Percentiles rank a stretch among this genome's conserved stretches.
Evolutionary conservation across 2,329 filamentous ascomycete genomes (phyloP).

Genomic region (Aspergillus clavatus): DNA sequence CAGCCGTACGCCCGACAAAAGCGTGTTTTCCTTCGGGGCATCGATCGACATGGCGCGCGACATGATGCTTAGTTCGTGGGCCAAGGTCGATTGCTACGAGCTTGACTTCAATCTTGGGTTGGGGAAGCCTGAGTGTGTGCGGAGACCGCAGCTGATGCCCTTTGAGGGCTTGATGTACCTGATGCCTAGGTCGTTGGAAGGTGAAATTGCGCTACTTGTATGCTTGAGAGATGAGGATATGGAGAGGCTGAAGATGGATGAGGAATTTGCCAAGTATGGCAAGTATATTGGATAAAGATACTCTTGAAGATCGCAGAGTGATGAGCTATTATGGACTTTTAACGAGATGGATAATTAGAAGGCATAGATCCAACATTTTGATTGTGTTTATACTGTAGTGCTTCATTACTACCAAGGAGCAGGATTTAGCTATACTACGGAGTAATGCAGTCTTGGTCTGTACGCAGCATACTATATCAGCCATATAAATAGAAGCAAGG

Average conservation of each 20-base stretch:
- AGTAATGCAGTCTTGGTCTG: no score
- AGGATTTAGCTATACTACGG: no score
- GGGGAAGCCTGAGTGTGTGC: constrained; percentile 45
- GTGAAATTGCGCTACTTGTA: constrained; percentile 43
- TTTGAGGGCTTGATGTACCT: constrained; percentile 50
- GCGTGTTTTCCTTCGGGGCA: constrained; percentile 18
- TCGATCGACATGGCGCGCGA: constrained; percentile 38
- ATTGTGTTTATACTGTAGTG: no score
- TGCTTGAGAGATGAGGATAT: constrained; percentile 49
- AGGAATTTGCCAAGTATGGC: constrained; percentile 40
- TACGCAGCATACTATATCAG: no score
- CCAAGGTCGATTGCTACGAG: constrained; percentile 42
- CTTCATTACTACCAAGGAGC: no score
- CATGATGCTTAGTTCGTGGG: constrained; percentile 54
- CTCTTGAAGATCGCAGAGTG: constrained; percentile 1
- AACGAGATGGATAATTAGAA: not conserved
- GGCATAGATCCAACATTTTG: no score
- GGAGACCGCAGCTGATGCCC: constrained; percentile 45
- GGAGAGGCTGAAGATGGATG: constrained; percentile 41
- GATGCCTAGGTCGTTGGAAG: constrained; percentile 43
- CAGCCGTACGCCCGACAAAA: constrained; percentile 31
- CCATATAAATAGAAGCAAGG: no score
- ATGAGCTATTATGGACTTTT: not conserved
- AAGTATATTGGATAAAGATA: constrained; percentile 30
- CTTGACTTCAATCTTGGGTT: constrained; percentile 46